Evolutionary conservation across 2,329 filamentous ascomycete species (phyloP).

Genomic region (Verticillium isaacii): DNA sequence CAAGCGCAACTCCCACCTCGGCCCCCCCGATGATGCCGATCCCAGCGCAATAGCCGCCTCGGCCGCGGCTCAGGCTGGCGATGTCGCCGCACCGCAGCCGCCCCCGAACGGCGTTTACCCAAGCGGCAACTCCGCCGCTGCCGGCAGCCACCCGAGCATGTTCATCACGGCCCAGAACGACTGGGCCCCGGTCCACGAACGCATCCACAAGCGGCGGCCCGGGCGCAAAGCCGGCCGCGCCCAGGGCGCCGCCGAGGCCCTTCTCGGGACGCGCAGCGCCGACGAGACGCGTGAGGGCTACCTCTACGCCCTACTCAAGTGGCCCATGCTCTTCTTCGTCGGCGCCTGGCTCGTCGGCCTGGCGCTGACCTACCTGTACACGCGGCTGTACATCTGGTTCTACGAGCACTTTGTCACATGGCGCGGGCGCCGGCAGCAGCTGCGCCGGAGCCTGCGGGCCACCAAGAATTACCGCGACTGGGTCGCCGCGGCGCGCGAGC

Average conservation of each 20-base stretch:
- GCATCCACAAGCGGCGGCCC: constrained; percentile 43
- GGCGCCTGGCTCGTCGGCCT: constrained; percentile 75
- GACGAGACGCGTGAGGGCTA: constrained; percentile 96
- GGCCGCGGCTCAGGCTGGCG: constrained; percentile 30
- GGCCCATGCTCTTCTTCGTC: constrained; percentile 80
- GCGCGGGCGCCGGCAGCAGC: constrained; percentile 69
- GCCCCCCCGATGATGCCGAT: constrained; percentile 23
- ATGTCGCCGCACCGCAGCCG: constrained; percentile 16
- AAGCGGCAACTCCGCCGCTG: constrained; percentile 8
- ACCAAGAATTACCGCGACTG: constrained; percentile 78
- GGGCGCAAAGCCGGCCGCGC: constrained; percentile 28
- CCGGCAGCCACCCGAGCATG: constrained; percentile 31
- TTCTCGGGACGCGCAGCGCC: constrained; percentile 57
- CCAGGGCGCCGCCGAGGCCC: constrained; percentile 30
- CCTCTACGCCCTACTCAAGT: constrained; percentile 84
- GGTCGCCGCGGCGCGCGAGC: constrained; percentile 70
- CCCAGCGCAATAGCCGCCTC: constrained; percentile 30
- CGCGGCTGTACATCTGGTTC: constrained; percentile 80
- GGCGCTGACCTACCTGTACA: constrained; percentile 70
- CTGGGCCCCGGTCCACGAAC: constrained; percentile 85
- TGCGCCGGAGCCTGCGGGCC: constrained; percentile 66
- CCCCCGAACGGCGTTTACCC: constrained; percentile 3
- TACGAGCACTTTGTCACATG: constrained; percentile 93
- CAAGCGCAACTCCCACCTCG: constrained; percentile 31
- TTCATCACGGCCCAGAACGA: constrained; percentile 92